Percentiles rank a stretch among this genome's conserved stretches.
Conservation (phyloP, 306 rosid species). For the Arachis hypogaea region DNA sequence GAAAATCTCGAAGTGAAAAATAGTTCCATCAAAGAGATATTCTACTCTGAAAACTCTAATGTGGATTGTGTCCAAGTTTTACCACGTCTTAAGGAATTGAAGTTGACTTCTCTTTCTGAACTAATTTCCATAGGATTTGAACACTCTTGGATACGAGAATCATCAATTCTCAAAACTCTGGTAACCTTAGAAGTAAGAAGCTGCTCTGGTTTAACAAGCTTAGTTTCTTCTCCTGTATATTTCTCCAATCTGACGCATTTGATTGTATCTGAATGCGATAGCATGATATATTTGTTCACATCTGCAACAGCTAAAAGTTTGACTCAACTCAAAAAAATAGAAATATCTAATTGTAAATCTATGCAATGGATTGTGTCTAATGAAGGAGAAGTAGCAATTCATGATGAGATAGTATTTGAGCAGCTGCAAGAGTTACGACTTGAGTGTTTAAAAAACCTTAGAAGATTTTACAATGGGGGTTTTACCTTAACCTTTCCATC, state of each 20-base stretch:
- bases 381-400: not conserved
- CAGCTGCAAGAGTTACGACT: not conserved
- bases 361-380: not conserved
- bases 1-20: not conserved
- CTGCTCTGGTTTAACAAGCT: not conserved
- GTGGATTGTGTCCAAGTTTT: not conserved
- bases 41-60: not conserved
- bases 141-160: slow-evolving; percentile 5
- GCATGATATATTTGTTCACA: slow-evolving; percentile 15
- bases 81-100: not conserved
- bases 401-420: not conserved
- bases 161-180: not conserved
- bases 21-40: slow-evolving; percentile 22
- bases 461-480: slow-evolving; percentile 6
- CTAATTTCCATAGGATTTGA: slow-evolving; percentile 29
- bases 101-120: not conserved
- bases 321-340: not conserved
- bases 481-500: slow-evolving; percentile 11
- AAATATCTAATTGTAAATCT: not conserved
- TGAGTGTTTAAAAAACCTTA: not conserved
- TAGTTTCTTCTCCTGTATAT: not conserved
- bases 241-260: slow-evolving; percentile 7
- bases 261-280: not conserved
- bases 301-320: slow-evolving; percentile 24
- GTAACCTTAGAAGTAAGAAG: not conserved